Conservation (phyloP, 208 protist species). For the Crithidia acanthocephali region DNA sequence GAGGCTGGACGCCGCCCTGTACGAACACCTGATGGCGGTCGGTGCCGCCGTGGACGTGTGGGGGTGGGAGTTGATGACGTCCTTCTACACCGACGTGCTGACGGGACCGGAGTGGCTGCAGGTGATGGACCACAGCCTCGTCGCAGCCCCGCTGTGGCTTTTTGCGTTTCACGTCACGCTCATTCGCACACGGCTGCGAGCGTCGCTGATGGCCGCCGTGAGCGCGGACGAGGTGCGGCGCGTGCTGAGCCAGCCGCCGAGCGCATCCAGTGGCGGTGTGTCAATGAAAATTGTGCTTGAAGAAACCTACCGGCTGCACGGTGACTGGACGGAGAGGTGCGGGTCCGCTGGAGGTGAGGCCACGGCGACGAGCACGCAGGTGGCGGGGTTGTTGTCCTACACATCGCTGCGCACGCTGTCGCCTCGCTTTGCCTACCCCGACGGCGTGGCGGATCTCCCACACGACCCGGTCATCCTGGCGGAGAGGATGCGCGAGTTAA, state of each 20-base stretch:
- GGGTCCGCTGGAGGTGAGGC: neutral
- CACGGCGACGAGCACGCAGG: neutral
- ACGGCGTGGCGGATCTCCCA: slow-evolving; percentile 18
- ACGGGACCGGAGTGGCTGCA: slow-evolving; percentile 80
- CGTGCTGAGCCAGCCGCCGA: slow-evolving; percentile 41
- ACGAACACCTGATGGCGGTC: slow-evolving; percentile 53
- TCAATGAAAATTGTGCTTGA: slow-evolving; percentile 44
- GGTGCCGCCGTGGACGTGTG: slow-evolving; percentile 70
- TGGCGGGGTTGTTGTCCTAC: slow-evolving; percentile 3
- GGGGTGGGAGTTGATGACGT: slow-evolving; percentile 67
- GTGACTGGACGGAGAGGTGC: slow-evolving; percentile 18
- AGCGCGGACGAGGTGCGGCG: slow-evolving; percentile 49
- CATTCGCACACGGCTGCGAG: slow-evolving; percentile 33
- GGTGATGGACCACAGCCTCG: slow-evolving; percentile 89
- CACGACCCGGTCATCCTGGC: slow-evolving; percentile 48
- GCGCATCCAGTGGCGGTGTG: neutral
- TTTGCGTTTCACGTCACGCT: slow-evolving; percentile 76
- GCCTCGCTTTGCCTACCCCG: slow-evolving; percentile 49
- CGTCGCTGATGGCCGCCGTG: slow-evolving; percentile 37
- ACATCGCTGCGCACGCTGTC: slow-evolving; percentile 6
- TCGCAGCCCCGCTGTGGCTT: slow-evolving; percentile 77
- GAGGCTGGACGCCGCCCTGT: slow-evolving; percentile 46
- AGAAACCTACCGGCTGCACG: slow-evolving; percentile 49
- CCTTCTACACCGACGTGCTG: slow-evolving; percentile 80
- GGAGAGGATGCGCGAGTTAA: slow-evolving; percentile 53